A percentile compares a stretch with the other conserved stretches of the same genome.
Conservation (phyloP, 306 rosid genomes). For the Lotus japonicus region DNA sequence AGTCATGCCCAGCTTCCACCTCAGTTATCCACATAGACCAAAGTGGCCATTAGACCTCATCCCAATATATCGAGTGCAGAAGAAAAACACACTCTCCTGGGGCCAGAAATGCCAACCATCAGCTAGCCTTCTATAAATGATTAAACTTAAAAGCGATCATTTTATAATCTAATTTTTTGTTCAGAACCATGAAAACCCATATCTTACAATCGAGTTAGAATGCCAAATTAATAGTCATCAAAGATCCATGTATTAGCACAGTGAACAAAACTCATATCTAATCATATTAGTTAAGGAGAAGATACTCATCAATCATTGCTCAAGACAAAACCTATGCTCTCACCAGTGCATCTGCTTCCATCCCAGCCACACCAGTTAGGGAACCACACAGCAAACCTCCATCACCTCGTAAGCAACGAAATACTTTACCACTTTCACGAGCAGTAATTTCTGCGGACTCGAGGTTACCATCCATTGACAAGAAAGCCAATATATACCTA, state of each 20-base stretch:
- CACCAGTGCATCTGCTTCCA: slow-evolving; percentile 99
- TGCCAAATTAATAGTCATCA: slow-evolving; percentile 7
- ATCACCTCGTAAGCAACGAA: slow-evolving; percentile 95
- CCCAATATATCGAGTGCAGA: not conserved
- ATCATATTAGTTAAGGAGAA: slow-evolving; percentile 2
- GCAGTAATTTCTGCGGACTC: slow-evolving; percentile 81
- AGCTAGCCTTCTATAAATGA: not conserved
- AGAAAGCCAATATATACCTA: slow-evolving; percentile 73
- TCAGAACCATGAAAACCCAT: not conserved
- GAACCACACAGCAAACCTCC: slow-evolving; percentile 99
- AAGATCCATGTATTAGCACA: not conserved
- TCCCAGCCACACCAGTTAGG: slow-evolving; percentile 93
- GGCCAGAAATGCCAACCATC: not conserved
- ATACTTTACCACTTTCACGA: slow-evolving; percentile 91
- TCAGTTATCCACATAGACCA: not conserved
- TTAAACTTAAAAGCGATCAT: not conserved
- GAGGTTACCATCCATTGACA: slow-evolving; percentile 89
- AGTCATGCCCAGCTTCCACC: not conserved
- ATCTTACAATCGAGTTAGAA: not conserved
- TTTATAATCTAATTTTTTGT: not conserved
- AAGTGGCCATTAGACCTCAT: not conserved
- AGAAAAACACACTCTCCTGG: not conserved
- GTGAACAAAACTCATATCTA: slow-evolving; percentile 8
- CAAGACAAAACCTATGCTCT: slow-evolving; percentile 35
- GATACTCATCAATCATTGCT: slow-evolving; percentile 5